Percentiles rank a stretch among this genome's conserved stretches.
Evolutionary conservation across 805 yeast species (phyloP).

Genomic region (Pichia gijzeniarum): DNA sequence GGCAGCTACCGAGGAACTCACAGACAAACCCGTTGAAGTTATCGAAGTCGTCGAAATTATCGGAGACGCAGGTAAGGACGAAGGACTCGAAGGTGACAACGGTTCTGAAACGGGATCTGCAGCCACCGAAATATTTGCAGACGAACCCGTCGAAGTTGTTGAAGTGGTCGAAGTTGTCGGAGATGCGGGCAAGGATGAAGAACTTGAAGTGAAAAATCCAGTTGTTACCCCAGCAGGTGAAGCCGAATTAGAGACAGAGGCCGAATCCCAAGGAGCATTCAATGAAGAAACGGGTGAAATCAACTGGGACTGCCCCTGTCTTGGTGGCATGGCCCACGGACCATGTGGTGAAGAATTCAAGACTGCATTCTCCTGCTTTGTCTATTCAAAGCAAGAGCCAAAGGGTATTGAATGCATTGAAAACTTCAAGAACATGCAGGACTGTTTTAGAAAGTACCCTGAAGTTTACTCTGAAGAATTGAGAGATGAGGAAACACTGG

Average conservation of each 20-base stretch:
- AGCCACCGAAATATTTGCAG: neutral
- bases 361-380: slow-evolving; percentile 91
- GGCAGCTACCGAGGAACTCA: neutral
- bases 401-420: slow-evolving; percentile 94
- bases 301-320: slow-evolving; percentile 99
- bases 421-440: slow-evolving; percentile 86
- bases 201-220: neutral
- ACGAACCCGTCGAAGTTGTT: slow-evolving; percentile 7
- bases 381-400: slow-evolving; percentile 89
- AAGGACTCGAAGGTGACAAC: slow-evolving; percentile 3
- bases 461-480: slow-evolving; percentile 91
- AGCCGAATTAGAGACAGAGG: slow-evolving; percentile 2
- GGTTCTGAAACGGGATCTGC: slow-evolving; percentile 3
- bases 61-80: slow-evolving; percentile 11
- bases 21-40: slow-evolving; percentile 9
- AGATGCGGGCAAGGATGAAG: slow-evolving; percentile 4
- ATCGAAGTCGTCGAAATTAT: slow-evolving; percentile 16
- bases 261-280: slow-evolving; percentile 58
- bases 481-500: slow-evolving; percentile 61
- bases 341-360: slow-evolving; percentile 97
- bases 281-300: slow-evolving; percentile 97
- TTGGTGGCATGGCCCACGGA: slow-evolving; percentile 98
- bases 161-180: slow-evolving; percentile 19
- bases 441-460: slow-evolving; percentile 87
- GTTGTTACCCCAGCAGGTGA: neutral